Percentiles rank a stretch among this genome's conserved stretches.
Conservation (phyloP, 495 filamentous ascomycete genomes). For the Penicillium ochrochloron region DNA sequence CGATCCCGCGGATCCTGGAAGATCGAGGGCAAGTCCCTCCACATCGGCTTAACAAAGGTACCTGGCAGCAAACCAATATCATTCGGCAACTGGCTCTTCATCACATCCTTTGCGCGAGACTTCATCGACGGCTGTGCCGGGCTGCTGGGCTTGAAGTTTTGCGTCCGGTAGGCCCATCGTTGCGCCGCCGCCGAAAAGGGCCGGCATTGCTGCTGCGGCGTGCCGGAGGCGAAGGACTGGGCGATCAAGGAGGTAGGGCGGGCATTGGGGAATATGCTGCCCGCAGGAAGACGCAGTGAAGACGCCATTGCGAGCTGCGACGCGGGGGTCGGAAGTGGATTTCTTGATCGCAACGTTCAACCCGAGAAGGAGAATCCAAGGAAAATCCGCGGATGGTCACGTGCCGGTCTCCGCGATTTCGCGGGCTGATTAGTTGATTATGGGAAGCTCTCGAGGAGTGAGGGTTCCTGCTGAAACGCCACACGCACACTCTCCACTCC, state of each 20-base stretch:
- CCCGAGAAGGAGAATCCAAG: conserved; percentile 16
- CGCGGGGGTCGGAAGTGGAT: conserved; percentile 14
- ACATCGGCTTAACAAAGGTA: conserved; percentile 64
- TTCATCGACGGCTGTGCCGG: conserved; percentile 49
- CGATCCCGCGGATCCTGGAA: conserved; percentile 51
- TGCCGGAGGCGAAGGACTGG: conserved; percentile 20
- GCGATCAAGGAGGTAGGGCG: conserved; percentile 19
- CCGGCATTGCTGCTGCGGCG: conserved; percentile 43
- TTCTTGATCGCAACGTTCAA: conserved; percentile 3
- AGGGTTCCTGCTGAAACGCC: conserved; percentile 5
- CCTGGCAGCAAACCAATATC: conserved; percentile 60
- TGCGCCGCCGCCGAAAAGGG: conserved; percentile 42
- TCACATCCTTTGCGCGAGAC: conserved; percentile 34
- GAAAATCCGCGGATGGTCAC: conserved; percentile 38
- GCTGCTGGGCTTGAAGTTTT: conserved; percentile 31
- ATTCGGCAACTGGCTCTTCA: conserved; percentile 39
- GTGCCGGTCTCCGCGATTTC: conserved; percentile 30
- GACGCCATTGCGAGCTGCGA: conserved; percentile 42
- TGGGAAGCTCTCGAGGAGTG: conserved; percentile 11
- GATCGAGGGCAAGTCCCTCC: conserved; percentile 59
- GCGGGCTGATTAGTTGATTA: conserved; percentile 2
- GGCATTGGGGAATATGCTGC: conserved; percentile 25
- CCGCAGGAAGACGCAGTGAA: conserved; percentile 36
- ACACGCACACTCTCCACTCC: conserved; percentile 9
- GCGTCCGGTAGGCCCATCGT: conserved; percentile 30